A percentile compares a stretch with the other conserved stretches of the same genome.
Conservation (phyloP, 2,329 filamentous ascomycete species). For the Mollisia scopiformis region DNA sequence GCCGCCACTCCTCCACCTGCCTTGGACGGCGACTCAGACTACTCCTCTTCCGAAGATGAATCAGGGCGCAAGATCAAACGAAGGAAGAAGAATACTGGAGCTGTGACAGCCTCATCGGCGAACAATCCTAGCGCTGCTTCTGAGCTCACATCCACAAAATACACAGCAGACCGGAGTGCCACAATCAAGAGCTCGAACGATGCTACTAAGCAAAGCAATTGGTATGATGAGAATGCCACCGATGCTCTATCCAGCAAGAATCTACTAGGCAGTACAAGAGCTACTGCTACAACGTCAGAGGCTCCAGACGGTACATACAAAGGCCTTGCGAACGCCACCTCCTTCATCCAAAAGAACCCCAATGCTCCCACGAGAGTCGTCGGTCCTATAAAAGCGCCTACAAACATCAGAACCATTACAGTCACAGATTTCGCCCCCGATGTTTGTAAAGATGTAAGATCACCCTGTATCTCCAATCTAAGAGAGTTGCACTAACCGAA, state of each 20-base stretch:
- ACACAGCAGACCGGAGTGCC: conserved; percentile 62
- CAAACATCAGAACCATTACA: conserved; percentile 89
- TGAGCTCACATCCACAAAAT: conserved; percentile 55
- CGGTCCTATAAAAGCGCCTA: conserved; percentile 84
- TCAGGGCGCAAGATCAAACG: conserved; percentile 78
- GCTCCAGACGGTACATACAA: conserved; percentile 72
- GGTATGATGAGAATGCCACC: conserved; percentile 76
- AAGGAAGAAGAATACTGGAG: conserved; percentile 68
- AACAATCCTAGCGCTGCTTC: conserved; percentile 43
- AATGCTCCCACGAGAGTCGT: conserved; percentile 71
- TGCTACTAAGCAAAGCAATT: conserved; percentile 86
- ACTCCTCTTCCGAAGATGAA: conserved; percentile 77
- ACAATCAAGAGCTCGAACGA: conserved; percentile 74
- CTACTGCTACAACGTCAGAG: conserved; percentile 37
- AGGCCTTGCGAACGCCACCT: conserved; percentile 69
- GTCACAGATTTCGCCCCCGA: conserved; percentile 90
- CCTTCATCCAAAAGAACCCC: conserved; percentile 81
- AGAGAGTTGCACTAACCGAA: too few relatives aligned
- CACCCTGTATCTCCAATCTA: too few relatives aligned
- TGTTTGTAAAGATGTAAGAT: conserved; percentile 95
- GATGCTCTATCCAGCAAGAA: conserved; percentile 47
- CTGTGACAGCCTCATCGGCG: conserved; percentile 67
- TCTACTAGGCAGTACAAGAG: conserved; percentile 60
- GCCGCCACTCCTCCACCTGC: conserved; percentile 76
- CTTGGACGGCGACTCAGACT: conserved; percentile 61